phyloP scores from a whole-genome alignment of 768 basidiomycete genomes.

The Neoboletus subvelutipes region DNA sequence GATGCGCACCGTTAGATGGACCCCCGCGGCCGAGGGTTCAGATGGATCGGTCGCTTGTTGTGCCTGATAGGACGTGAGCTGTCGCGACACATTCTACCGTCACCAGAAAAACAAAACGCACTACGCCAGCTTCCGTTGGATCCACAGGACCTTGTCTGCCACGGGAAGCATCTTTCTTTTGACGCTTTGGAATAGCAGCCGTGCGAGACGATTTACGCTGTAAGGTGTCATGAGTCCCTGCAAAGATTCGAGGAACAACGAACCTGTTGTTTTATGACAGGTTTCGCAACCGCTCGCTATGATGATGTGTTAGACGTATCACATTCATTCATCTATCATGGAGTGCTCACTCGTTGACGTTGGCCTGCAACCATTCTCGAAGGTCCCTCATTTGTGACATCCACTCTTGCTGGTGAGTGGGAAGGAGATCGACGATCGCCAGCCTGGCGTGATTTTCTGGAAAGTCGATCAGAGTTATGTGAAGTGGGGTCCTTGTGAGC shows the following conservation, averaged over 20 bases:
- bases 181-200: no score
- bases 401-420: neutral
- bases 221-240: neutral
- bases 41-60: neutral
- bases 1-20: neutral
- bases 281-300: neutral
- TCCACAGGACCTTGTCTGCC: neutral
- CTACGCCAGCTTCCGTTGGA: neutral
- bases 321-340: neutral
- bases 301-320: neutral
- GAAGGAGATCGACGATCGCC: neutral
- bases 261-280: neutral
- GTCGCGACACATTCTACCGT: neutral
- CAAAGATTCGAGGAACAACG: neutral
- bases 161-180: neutral
- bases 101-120: neutral
- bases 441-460: neutral
- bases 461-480: neutral
- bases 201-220: neutral
- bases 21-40: neutral
- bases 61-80: neutral
- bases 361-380: neutral
- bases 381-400: neutral
- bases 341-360: neutral
- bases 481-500: neutral